A percentile compares a stretch with the other conserved stretches of the same genome.
These are phyloP conservation scores for Colletotrichum sp. DNA, from an alignment of 2,329 filamentous ascomycete genomes.

Conservation along the genomic window DNA sequence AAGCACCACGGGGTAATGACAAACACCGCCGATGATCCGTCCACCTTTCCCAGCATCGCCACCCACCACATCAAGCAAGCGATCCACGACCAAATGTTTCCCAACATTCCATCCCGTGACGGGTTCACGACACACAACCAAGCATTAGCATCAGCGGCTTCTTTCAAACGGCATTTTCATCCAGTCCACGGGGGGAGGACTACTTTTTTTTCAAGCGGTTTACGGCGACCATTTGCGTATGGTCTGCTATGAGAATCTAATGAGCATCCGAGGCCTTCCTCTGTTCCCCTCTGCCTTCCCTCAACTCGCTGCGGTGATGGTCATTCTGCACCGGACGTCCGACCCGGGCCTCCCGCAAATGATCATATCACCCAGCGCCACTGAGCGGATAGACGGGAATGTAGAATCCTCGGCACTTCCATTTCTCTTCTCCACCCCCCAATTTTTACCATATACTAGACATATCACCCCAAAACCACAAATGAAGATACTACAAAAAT, in stretches of 20 bases:
- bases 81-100: background rate
- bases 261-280: background rate
- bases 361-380: background rate
- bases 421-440: background rate
- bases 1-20: background rate
- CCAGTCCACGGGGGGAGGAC: background rate
- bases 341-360: background rate
- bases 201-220: background rate
- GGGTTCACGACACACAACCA: background rate
- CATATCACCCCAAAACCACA: background rate
- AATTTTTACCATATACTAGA: constrained; percentile 12
- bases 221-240: background rate
- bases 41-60: background rate
- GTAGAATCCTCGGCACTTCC: background rate
- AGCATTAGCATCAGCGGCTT: constrained; percentile 2
- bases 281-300: accelerated
- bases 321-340: background rate
- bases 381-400: background rate
- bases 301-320: background rate
- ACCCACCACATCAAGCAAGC: background rate
- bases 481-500: background rate
- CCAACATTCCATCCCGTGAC: background rate
- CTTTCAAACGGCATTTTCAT: constrained; percentile 4
- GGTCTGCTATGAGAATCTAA: background rate
- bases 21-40: constrained; percentile 10